Evolutionary conservation across 768 basidiomycete species (phyloP), one percentile per base, ranked within the genome.

Genomic region (Boletales sp.): DNA sequence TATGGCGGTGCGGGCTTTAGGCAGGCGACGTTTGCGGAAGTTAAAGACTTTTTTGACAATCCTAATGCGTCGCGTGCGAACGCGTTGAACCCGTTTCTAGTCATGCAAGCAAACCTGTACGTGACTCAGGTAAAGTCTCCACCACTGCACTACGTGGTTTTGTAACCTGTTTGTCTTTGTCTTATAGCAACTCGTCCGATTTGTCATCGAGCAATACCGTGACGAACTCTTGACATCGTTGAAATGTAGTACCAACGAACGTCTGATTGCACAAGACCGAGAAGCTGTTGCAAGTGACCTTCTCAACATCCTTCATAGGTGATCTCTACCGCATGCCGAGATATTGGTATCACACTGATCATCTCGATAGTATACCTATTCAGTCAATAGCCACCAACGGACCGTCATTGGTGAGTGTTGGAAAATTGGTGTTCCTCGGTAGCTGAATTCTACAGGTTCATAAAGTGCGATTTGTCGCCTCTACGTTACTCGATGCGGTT

Each of bases 381-480:
- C 90, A 93, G 67, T 90, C 90, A 31, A 93, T 94, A 59, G 92
- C 91, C 32, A 88, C 86, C 43, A 93, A 89, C 61, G 89, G 89
- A 5, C 88, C 88, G 6, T 89, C 87, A 48, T 70, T 90, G 73
- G 87, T 78, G 50, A 62, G 74, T 47, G 40, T 9, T 44, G 32
- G n/a, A 4, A 18, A 7, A 35, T 48, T 18, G 7, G 10, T 13
- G 18, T 13, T 13, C 43, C 31, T 21, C 17, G 21, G 18, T 13
- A 14, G 18, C 31, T 50, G 40, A 58, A 36, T 17, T 30, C 55
- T 70, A 32, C 54, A 87, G 84, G 90, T 94, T 14, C 86, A 90
- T 65, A 94, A 94, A 77, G 91, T 94, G 54, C 84, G 93, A 50
- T 94, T 92, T 65, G 90, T 94, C 34, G 93, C 93, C 14, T 94